Percentiles rank a stretch among this genome's conserved stretches.
Conservation (phyloP, 1,139 yeast species). For the Debaryomycetaceae sp. region DNA sequence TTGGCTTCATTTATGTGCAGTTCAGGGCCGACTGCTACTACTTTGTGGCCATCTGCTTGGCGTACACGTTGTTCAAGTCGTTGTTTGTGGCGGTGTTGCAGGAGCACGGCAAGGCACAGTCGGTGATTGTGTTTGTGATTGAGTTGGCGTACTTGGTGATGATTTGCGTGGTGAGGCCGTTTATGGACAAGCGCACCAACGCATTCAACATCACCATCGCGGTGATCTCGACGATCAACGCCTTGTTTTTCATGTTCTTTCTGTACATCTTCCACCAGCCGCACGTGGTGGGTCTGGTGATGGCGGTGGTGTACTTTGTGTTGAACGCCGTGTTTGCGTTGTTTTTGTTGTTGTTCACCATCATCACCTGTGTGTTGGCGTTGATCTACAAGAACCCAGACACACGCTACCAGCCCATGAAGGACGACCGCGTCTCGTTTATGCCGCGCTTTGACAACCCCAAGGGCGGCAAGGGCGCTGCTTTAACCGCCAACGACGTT, state of each 20-base stretch:
- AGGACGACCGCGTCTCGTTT: slow-evolving; percentile 92
- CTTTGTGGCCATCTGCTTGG: slow-evolving; percentile 64
- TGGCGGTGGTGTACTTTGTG: slow-evolving; percentile 89
- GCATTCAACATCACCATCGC: slow-evolving; percentile 84
- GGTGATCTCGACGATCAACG: slow-evolving; percentile 73
- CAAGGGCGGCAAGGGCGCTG: slow-evolving; percentile 25
- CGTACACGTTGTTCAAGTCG: slow-evolving; percentile 69
- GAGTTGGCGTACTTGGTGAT: slow-evolving; percentile 67
- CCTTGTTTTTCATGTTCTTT: slow-evolving; percentile 84
- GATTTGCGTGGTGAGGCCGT: slow-evolving; percentile 74
- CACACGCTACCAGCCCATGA: slow-evolving; percentile 92
- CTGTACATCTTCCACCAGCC: slow-evolving; percentile 83
- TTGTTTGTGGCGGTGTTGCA: slow-evolving; percentile 86
- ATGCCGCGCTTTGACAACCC: slow-evolving; percentile 59
- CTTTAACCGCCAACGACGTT: slow-evolving; percentile 2
- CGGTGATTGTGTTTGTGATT: slow-evolving; percentile 67
- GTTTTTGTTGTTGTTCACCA: slow-evolving; percentile 75
- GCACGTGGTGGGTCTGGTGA: slow-evolving; percentile 79
- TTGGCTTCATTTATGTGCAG: slow-evolving; percentile 91
- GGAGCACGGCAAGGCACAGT: slow-evolving; percentile 71
- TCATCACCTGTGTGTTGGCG: slow-evolving; percentile 82
- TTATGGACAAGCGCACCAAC: slow-evolving; percentile 91
- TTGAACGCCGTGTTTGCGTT: slow-evolving; percentile 87
- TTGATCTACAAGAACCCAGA: slow-evolving; percentile 89
- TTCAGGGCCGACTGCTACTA: slow-evolving; percentile 84